Conservation (phyloP, 1,284 basidiomycete genomes). For the Jaminaea rosea region DNA sequence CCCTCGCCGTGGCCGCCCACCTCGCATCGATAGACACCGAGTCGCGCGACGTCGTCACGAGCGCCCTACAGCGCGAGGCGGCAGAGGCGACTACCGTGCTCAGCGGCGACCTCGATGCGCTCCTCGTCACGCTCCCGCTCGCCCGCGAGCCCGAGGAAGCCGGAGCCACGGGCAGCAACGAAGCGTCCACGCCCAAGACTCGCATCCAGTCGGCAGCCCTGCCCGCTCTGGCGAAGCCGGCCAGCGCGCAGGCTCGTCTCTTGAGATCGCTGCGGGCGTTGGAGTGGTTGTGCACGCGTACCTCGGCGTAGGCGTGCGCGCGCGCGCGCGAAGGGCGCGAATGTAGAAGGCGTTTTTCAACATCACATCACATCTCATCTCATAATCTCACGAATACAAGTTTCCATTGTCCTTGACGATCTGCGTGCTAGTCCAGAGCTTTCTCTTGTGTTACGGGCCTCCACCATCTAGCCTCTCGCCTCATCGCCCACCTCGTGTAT, state of each 20-base stretch:
- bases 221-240: not conserved
- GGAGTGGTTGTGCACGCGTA: constrained; percentile 1
- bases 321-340: too few relatives aligned
- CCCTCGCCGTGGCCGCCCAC: constrained; percentile 40
- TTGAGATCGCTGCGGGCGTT: not conserved
- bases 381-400: too few relatives aligned
- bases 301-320: too few relatives aligned
- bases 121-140: constrained; percentile 33
- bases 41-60: constrained; percentile 32
- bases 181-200: not conserved
- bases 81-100: constrained; percentile 26
- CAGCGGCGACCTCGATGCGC: constrained; percentile 28
- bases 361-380: too few relatives aligned
- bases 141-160: constrained; percentile 37
- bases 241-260: not conserved
- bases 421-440: too few relatives aligned
- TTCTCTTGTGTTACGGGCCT: too few relatives aligned
- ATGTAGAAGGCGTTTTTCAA: too few relatives aligned
- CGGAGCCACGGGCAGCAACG: constrained; percentile 8
- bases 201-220: not conserved
- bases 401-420: too few relatives aligned
- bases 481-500: too few relatives aligned
- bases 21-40: constrained; percentile 27
- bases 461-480: too few relatives aligned
- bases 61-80: constrained; percentile 33